These are phyloP conservation scores for Arabidopsis lyrata DNA, from an alignment of 441 rosid genomes.

Conservation along the genomic window DNA sequence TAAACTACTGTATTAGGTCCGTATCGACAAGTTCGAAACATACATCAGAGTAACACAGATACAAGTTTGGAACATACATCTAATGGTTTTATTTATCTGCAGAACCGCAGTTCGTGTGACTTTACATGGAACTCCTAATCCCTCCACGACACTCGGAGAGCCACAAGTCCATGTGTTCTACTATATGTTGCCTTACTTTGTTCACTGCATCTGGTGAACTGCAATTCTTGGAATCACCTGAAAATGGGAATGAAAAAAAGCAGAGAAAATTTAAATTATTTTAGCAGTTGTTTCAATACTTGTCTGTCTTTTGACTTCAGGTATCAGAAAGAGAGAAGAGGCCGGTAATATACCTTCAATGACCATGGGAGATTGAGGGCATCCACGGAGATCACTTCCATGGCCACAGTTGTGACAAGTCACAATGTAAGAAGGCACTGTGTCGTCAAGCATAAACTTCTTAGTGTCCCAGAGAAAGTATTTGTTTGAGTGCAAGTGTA, in stretches of 20 bases:
- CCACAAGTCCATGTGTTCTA: constrained; percentile 90
- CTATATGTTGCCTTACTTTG: constrained; percentile 78
- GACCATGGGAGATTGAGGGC: constrained; percentile 83
- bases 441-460: constrained; percentile 9
- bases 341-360: constrained; percentile 63
- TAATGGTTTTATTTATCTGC: constrained; percentile 8
- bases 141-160: constrained; percentile 70
- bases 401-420: constrained; percentile 92
- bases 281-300: neutral
- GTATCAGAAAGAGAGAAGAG: constrained; percentile 5
- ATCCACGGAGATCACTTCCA: constrained; percentile 93
- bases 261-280: neutral
- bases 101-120: neutral
- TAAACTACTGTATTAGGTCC: neutral
- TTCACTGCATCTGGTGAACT: constrained; percentile 84
- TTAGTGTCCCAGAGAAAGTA: neutral
- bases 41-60: constrained; percentile 13
- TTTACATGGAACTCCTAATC: constrained; percentile 56
- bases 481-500: constrained; percentile 7
- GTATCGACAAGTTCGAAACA: constrained; percentile 21
- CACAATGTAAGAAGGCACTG: constrained; percentile 88
- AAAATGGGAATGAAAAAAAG: neutral
- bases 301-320: neutral
- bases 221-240: constrained; percentile 83
- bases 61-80: constrained; percentile 22